Base-by-base conservation (phyloP, 805 yeast genomes). In the Monosporozyma yasuniensis region DNA sequence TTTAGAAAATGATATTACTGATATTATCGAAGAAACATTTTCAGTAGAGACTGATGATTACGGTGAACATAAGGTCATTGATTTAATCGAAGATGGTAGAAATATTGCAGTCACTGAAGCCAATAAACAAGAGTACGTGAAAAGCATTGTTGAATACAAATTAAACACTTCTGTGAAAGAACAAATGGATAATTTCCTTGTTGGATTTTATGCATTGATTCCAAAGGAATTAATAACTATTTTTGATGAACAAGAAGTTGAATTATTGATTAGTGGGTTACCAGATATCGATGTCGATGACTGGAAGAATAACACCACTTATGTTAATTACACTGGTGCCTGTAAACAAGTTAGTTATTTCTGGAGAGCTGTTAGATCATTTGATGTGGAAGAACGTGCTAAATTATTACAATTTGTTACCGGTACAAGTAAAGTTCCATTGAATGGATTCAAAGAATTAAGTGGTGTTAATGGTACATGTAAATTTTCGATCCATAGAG, bases 281-380 rank as follows among this genome's bases (percentile, higher is more conserved):
- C 99, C 99, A 1, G 96, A 91, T 59, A 89, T 93, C 59, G 96
- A 88, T 69, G 91, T 91, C 19, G 87, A 83, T 57, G 99, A 93
- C 63, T 93, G 99, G 99, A 85, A 86, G 56, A 83, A 80, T 60
- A 86, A 93, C 63, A 79, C 96, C 1, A 74, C 71, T 1, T 84
- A 93, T 67, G 83, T 78, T 45, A 91, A 89, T 63, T 93, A 91
- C 65, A 78, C 88, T 0, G 76, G 90, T 0, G 76, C 86, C 1
- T 86, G 95, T 2, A 81, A 87, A 28, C 97, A 90, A 63, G 83
- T 93, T 50, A 89, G 84, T 61, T 91, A 97, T 87, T 93, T 93
- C 70, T 93, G 99, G 99, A 76, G 97, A 63, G 96, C 97, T 1
- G 96, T 93, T 12, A 80, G 88, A 59, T 87, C 97, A 0, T 93